Evolutionary conservation across 164 flowering plant genomes (phyloP).

Genomic region (Chimonanthus salicifolius): DNA sequence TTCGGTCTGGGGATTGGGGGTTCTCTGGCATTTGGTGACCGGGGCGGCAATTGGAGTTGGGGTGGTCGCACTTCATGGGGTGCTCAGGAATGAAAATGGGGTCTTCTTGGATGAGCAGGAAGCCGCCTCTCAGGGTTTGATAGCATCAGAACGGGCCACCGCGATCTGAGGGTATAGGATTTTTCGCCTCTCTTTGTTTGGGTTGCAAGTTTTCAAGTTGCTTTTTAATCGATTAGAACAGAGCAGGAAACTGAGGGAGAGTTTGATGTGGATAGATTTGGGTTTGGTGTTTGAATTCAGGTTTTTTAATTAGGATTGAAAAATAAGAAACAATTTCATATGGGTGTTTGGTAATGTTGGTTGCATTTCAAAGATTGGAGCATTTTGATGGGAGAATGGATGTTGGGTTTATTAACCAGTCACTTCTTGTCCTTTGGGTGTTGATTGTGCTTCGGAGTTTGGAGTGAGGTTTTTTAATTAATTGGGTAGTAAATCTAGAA

Average conservation of each 20-base stretch:
- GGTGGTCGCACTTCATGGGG: slow-evolving; percentile 2
- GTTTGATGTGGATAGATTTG: background rate
- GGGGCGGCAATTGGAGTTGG: background rate
- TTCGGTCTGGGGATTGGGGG: background rate
- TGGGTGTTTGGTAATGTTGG: background rate
- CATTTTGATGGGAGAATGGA: too few species aligned
- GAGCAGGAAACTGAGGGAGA: background rate
- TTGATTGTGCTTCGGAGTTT: too few species aligned
- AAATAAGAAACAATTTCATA: background rate
- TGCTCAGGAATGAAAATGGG: slow-evolving; percentile 8
- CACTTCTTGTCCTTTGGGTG: too few species aligned
- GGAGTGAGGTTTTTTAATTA: too few species aligned
- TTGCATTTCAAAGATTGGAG: too few species aligned
- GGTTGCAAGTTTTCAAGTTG: background rate
- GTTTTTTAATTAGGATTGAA: background rate
- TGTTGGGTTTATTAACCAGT: too few species aligned
- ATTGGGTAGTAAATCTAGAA: too few species aligned
- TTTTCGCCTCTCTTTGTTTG: background rate
- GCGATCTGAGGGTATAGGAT: background rate
- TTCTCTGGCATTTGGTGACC: background rate
- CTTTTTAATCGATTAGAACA: background rate
- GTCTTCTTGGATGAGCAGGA: slow-evolving; percentile 9
- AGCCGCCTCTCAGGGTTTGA: slow-evolving; percentile 11
- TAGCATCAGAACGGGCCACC: background rate
- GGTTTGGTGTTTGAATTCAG: slow-evolving; percentile 2